A percentile compares a stretch with the other conserved stretches of the same genome.
Conservation (phyloP, 352 stramenopile genomes). For the Elongisporangium prolatum region DNA sequence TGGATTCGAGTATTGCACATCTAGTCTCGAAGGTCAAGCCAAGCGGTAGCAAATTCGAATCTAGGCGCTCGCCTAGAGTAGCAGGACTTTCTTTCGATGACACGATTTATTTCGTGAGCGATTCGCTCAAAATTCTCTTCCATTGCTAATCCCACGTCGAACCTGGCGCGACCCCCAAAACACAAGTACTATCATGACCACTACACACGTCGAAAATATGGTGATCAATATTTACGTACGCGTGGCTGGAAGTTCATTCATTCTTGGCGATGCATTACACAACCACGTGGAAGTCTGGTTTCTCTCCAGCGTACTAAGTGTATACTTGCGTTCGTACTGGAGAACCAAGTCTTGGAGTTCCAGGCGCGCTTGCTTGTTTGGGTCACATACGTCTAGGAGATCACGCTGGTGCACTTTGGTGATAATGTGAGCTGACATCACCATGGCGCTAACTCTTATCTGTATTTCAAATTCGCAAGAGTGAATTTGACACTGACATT, state of each 20-base stretch:
- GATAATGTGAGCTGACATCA: too few species aligned
- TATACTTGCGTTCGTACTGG: too few species aligned
- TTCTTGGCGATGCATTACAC: slow-evolving; percentile 14
- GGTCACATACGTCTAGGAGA: slow-evolving; percentile 4
- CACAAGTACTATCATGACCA: slow-evolving; percentile 7
- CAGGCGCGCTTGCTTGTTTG: background rate
- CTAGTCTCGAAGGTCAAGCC: background rate
- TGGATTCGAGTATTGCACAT: background rate
- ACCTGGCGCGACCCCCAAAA: slow-evolving; percentile 12
- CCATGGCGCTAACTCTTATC: too few species aligned
- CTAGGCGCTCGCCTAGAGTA: background rate
- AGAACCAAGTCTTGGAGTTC: too few species aligned
- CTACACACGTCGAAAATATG: too few species aligned
- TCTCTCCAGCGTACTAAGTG: slow-evolving; percentile 12
- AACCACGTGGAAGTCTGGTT: slow-evolving; percentile 9
- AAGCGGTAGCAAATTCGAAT: background rate
- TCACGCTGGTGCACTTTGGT: background rate
- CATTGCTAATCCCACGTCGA: slow-evolving; percentile 16
- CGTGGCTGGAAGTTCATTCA: slow-evolving; percentile 6
- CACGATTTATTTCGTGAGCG: background rate
- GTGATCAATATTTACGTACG: slow-evolving; percentile 12
- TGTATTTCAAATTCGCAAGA: background rate
- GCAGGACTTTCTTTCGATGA: background rate
- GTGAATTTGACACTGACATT: background rate
- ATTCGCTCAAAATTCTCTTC: slow-evolving; percentile 14